Percentiles rank a stretch among this genome's conserved stretches.
Evolutionary conservation across 2,329 filamentous ascomycete species (phyloP).

Genomic region (Trichoderma polysporum): DNA sequence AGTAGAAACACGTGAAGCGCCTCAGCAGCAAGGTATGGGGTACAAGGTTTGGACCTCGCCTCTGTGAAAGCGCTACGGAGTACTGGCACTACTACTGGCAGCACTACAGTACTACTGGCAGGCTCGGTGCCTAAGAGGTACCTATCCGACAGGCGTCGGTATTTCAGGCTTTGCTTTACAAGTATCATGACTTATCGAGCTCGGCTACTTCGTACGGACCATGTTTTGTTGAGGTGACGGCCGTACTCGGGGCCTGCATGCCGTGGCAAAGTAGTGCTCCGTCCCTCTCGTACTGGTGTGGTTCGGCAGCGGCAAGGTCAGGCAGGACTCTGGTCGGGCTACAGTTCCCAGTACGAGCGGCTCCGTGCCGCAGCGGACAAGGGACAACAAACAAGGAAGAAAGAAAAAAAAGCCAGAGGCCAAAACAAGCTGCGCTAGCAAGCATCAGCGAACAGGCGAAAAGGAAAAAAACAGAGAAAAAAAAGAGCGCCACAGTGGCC

Average conservation of each 20-base stretch:
- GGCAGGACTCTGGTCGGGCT: constrained; percentile 8
- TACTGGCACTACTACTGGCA: too few species aligned
- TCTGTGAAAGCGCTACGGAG: neutral
- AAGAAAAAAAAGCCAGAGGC: neutral
- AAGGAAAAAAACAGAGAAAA: neutral
- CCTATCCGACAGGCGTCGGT: too few species aligned
- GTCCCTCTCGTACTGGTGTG: neutral
- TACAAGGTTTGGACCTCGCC: neutral
- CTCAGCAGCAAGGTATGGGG: neutral
- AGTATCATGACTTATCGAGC: too few species aligned
- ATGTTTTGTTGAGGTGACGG: too few species aligned
- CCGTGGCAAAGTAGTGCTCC: neutral
- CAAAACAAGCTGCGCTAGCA: neutral
- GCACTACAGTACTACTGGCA: too few species aligned
- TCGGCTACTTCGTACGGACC: too few species aligned
- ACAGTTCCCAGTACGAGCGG: constrained; percentile 8
- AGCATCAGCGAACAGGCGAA: neutral
- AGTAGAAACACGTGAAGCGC: constrained; percentile 1
- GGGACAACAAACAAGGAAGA: neutral
- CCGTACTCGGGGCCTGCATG: neutral
- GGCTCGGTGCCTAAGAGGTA: too few species aligned
- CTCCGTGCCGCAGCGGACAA: constrained; percentile 14
- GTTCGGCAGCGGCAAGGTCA: constrained; percentile 10
- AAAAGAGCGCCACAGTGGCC: constrained; percentile 13
- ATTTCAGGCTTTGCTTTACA: too few species aligned